These are phyloP conservation scores for Fusarium napiforme DNA, from an alignment of 2,329 filamentous ascomycete genomes.

Conservation along the genomic window DNA sequence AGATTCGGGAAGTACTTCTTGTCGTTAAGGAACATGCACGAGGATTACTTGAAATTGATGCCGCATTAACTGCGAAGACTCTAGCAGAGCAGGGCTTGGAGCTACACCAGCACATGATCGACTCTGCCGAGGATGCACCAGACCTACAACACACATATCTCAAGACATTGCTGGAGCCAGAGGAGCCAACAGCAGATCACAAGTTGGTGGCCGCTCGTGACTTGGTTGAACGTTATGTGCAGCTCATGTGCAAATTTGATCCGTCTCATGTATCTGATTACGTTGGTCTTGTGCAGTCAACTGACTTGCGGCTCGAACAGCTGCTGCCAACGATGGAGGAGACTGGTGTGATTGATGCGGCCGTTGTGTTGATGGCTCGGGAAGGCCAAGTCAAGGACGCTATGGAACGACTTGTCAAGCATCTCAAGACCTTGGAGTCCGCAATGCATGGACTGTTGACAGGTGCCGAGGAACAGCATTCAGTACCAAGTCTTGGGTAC, in stretches of 20 bases:
- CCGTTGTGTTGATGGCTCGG: constrained; percentile 87
- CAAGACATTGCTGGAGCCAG: constrained; percentile 76
- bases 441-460: constrained; percentile 79
- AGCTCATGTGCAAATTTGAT: constrained; percentile 89
- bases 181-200: constrained; percentile 49
- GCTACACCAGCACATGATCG: constrained; percentile 73
- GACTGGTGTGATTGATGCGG: constrained; percentile 90
- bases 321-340: constrained; percentile 90
- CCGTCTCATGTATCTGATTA: constrained; percentile 86
- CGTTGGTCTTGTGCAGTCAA: constrained; percentile 78
- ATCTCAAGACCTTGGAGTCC: constrained; percentile 82
- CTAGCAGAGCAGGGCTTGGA: constrained; percentile 71
- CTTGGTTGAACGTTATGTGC: constrained; percentile 86
- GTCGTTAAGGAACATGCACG: constrained; percentile 73
- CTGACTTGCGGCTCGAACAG: constrained; percentile 81
- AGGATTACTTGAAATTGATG: constrained; percentile 74
- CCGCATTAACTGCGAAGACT: constrained; percentile 71
- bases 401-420: constrained; percentile 85
- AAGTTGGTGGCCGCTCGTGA: constrained; percentile 59
- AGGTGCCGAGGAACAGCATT: constrained; percentile 67
- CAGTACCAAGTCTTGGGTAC: constrained; percentile 63
- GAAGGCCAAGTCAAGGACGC: constrained; percentile 86
- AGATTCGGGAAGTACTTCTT: constrained; percentile 75
- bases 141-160: constrained; percentile 82
- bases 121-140: constrained; percentile 68